A percentile compares a stretch with the other conserved stretches of the same genome.
Conservation (phyloP, 179 eudicot species). For the Spinacia oleracea region DNA sequence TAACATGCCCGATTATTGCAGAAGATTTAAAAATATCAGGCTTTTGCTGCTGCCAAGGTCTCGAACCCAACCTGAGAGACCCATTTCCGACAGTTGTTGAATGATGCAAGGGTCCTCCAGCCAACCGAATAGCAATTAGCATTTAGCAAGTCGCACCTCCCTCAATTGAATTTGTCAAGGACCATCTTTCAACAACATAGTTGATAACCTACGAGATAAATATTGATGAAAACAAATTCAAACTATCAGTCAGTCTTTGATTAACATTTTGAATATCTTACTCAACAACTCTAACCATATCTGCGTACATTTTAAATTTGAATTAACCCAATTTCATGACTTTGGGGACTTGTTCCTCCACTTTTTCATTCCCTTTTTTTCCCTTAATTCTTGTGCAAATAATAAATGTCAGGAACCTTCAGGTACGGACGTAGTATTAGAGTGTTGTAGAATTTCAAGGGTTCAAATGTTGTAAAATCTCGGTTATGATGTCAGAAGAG, state of each 20-base stretch:
- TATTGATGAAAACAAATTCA: background rate
- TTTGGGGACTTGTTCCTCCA: too few species aligned
- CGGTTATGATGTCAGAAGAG: too few species aligned
- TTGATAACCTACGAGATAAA: conserved; percentile 64
- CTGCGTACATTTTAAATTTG: background rate
- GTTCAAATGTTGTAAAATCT: background rate
- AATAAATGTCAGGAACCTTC: too few species aligned
- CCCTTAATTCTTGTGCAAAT: too few species aligned
- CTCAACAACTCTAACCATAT: background rate
- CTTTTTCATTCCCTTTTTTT: too few species aligned
- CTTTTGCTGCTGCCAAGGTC: conserved; percentile 77
- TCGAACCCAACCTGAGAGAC: conserved; percentile 59
- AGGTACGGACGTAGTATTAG: too few species aligned
- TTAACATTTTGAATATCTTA: background rate
- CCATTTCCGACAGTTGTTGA: conserved; percentile 57
- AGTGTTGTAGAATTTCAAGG: background rate
- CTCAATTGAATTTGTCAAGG: conserved; percentile 79
- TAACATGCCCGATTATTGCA: conserved; percentile 91
- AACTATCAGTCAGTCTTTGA: conserved; percentile 8
- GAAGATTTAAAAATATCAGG: conserved; percentile 84
- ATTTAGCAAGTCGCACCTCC: conserved; percentile 47
- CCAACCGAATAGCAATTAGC: conserved; percentile 48
- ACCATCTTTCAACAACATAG: conserved; percentile 90
- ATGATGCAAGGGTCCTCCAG: conserved; percentile 61
- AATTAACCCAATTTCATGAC: background rate